phyloP scores from a whole-genome alignment of 2,329 filamentous ascomycete species.

The Endoconidiophora laricicola region DNA sequence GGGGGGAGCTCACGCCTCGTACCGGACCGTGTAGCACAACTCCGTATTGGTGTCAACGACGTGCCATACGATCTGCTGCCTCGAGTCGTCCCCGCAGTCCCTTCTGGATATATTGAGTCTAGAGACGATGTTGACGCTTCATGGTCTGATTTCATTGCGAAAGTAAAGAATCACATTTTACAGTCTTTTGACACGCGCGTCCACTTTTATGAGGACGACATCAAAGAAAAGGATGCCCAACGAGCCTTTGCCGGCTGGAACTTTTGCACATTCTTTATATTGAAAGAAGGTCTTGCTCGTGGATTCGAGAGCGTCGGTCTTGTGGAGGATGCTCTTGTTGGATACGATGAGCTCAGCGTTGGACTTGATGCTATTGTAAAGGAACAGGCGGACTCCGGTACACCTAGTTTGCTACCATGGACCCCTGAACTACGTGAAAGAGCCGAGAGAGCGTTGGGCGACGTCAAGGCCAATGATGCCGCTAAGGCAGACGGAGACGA shows the following conservation, averaged over 20 bases:
- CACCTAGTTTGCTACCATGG: conserved; percentile 47
- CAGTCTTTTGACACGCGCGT: conserved; percentile 82
- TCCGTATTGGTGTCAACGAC: conserved; percentile 59
- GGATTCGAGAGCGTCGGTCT: conserved; percentile 94
- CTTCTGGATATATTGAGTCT: conserved; percentile 49
- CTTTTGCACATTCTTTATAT: conserved; percentile 96
- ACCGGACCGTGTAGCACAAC: conserved; percentile 66
- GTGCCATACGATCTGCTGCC: conserved; percentile 49
- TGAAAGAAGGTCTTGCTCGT: conserved; percentile 85
- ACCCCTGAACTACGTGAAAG: conserved; percentile 56
- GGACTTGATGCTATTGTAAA: conserved; percentile 70
- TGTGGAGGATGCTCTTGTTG: conserved; percentile 84
- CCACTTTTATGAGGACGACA: conserved; percentile 90
- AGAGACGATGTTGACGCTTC: conserved; percentile 65
- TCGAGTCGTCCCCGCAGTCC: conserved; percentile 44
- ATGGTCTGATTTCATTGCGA: conserved; percentile 69
- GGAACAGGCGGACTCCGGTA: conserved; percentile 47
- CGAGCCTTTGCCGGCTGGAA: conserved; percentile 88
- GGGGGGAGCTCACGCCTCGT: conserved; percentile 44
- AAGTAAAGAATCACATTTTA: conserved; percentile 75
- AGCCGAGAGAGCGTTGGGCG: conserved; percentile 23
- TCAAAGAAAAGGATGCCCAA: conserved; percentile 83
- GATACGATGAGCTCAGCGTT: conserved; percentile 84
- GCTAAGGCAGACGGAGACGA: conserved; percentile 20
- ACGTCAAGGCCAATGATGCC: not conserved